A percentile compares a stretch with the other conserved stretches of the same genome.
These are phyloP conservation scores for Lentinula aciculospora DNA, from an alignment of 768 basidiomycete species.

Conservation along the genomic window DNA sequence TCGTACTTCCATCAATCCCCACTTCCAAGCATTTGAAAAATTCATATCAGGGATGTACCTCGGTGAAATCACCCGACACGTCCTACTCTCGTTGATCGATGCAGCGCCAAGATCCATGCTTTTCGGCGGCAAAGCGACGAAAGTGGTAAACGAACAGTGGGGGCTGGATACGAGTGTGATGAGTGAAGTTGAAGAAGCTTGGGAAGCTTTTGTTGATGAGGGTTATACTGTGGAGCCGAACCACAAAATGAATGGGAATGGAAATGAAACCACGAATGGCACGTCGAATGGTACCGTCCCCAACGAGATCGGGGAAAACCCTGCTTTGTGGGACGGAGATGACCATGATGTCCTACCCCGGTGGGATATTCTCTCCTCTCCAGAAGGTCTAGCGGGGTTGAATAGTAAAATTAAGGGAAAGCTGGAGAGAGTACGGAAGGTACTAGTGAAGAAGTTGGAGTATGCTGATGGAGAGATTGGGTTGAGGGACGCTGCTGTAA, in stretches of 20 bases:
- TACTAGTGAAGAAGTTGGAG: conserved; percentile 58
- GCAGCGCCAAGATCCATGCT: conserved; percentile 65
- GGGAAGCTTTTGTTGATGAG: conserved; percentile 36
- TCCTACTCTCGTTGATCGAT: conserved; percentile 79
- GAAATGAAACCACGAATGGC: background rate
- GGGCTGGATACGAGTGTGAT: conserved; percentile 93
- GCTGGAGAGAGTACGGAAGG: conserved; percentile 50
- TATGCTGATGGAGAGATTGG: conserved; percentile 52
- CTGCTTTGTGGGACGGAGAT: conserved; percentile 11
- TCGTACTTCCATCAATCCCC: conserved; percentile 90
- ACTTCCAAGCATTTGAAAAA: conserved; percentile 93
- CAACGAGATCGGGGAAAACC: conserved; percentile 16
- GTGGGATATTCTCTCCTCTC: conserved; percentile 14
- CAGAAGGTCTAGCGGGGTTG: background rate
- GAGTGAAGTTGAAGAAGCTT: conserved; percentile 76
- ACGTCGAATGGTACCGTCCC: background rate
- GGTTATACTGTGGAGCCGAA: background rate
- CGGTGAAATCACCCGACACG: conserved; percentile 86
- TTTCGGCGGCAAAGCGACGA: conserved; percentile 75
- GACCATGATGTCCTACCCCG: conserved; percentile 28
- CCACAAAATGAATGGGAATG: too few species aligned
- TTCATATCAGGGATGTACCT: conserved; percentile 99
- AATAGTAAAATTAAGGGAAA: conserved; percentile 14
- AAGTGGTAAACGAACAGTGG: conserved; percentile 80
- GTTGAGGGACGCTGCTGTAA: conserved; percentile 51